Conservation (phyloP, 352 stramenopile genomes). For the Plasmopara muralis region DNA sequence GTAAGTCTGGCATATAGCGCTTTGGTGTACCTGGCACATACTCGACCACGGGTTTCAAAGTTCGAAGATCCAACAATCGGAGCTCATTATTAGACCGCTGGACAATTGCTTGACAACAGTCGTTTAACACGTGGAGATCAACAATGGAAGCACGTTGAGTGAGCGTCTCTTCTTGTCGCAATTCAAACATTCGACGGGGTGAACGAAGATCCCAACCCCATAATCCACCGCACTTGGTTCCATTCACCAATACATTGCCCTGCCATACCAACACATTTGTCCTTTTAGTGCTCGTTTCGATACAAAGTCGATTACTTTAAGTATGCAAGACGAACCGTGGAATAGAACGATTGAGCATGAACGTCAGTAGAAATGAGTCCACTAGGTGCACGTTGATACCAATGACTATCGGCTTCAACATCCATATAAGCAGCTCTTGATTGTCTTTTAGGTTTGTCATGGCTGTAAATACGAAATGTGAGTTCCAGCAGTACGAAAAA, state of each 20-base stretch:
- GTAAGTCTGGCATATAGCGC: constrained; percentile 29
- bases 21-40: constrained; percentile 22
- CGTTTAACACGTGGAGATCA: constrained; percentile 35
- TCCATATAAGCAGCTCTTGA: constrained; percentile 23
- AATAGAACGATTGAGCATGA: constrained; percentile 36
- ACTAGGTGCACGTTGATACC: constrained; percentile 15
- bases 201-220: constrained; percentile 51
- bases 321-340: constrained; percentile 16
- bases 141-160: constrained; percentile 17
- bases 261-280: constrained; percentile 1
- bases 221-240: constrained; percentile 33
- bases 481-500: constrained; percentile 5
- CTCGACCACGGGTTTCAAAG: constrained; percentile 28
- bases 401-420: constrained; percentile 2
- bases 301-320: not conserved
- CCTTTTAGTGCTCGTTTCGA: too few species aligned
- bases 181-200: constrained; percentile 22
- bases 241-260: constrained; percentile 42
- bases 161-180: constrained; percentile 4
- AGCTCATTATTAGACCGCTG: constrained; percentile 45
- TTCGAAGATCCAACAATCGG: constrained; percentile 40
- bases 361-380: constrained; percentile 33
- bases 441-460: constrained; percentile 1
- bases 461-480: not conserved
- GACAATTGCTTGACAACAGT: constrained; percentile 31